phyloP scores from a whole-genome alignment of 441 rosid species.

The Bruguiera hainesii region DNA sequence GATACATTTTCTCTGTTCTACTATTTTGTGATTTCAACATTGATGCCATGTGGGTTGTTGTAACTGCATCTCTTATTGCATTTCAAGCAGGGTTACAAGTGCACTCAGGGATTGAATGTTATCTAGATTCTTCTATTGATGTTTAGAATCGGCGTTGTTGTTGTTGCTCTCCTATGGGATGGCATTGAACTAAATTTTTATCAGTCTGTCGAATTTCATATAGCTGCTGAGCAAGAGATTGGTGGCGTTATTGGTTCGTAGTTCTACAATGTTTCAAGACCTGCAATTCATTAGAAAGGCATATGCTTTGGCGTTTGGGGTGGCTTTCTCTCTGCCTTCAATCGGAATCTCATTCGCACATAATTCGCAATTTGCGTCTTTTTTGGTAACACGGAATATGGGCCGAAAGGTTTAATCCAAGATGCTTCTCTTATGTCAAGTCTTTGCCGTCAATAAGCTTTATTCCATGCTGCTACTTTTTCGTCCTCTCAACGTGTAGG shows the following conservation, averaged over 20 bases:
- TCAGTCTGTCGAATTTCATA: not conserved
- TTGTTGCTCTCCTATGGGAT: not conserved
- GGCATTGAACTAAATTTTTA: not conserved
- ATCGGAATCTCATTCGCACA: too few relatives aligned
- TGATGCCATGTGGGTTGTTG: slow-evolving; percentile 33
- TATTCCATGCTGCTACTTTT: too few relatives aligned
- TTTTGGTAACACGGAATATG: too few relatives aligned
- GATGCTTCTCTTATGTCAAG: too few relatives aligned
- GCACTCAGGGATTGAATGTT: not conserved
- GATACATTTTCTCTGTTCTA: slow-evolving; percentile 33
- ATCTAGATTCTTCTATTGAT: not conserved
- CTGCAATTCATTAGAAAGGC: too few relatives aligned
- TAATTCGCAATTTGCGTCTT: too few relatives aligned
- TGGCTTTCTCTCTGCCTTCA: too few relatives aligned
- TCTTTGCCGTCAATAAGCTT: too few relatives aligned
- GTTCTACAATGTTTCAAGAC: not conserved
- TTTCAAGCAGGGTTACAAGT: slow-evolving; percentile 20
- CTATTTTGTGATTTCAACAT: slow-evolving; percentile 30
- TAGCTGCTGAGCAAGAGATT: not conserved
- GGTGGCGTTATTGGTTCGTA: not conserved
- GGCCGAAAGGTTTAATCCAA: too few relatives aligned
- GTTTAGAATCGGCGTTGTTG: not conserved
- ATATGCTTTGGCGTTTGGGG: too few relatives aligned
- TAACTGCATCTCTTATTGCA: slow-evolving; percentile 34
- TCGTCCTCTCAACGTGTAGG: too few relatives aligned